Base-by-base conservation (phyloP, 1,284 basidiomycete genomes). In the Cryptococcus wingfieldii region DNA sequence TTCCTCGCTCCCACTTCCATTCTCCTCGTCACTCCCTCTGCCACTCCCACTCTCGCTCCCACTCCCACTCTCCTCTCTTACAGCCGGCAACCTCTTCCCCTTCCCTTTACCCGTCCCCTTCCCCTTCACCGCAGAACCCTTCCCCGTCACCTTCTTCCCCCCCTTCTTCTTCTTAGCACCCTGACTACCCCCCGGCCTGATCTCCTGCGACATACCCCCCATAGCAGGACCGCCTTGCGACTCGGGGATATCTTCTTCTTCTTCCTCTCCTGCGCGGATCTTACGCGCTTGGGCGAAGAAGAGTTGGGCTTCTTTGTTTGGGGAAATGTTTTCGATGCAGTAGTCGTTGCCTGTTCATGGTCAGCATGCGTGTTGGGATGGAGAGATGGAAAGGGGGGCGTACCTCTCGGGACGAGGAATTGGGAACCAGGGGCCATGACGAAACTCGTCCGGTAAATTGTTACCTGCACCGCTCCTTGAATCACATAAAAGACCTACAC, bases 221-320 rank as follows among this genome's bases (percentile, higher is more conserved):
- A 16, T n/a, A 5, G 31, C 48, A 16, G 14, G n/a, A 19, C 48
- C 37, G 9, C 18, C 38, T 38, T 25, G 48, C 7, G 37, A 49
- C 12, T 38, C 38, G 5, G 47, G 25, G 1, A n/a, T 27, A 25
- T 23, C 55, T 31, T 56, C 57, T 23, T 25, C 42, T 34, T 78
- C 78, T 28, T 63, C 68, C 50, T 80, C 79, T 31, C 71, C 77
- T 8, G 67, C 74, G 7, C 77, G 75, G 52, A 89, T 78, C 76
- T 89, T 89, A 38, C 93, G 84, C 1, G 89, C 89, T 78, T 98
- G 96, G 0, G 92, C 86, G 76, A 98, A 98, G 79, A 95, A 95
- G 8, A 98, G 76, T 66, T 83, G 85, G 12, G 87, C 88, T 50
- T 88, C 86, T 31, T 45, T 63, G 13, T 89, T 83, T 44, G 87